Base-by-base conservation (phyloP, 345 rosid species). In the Noccaea bulbosa region DNA sequence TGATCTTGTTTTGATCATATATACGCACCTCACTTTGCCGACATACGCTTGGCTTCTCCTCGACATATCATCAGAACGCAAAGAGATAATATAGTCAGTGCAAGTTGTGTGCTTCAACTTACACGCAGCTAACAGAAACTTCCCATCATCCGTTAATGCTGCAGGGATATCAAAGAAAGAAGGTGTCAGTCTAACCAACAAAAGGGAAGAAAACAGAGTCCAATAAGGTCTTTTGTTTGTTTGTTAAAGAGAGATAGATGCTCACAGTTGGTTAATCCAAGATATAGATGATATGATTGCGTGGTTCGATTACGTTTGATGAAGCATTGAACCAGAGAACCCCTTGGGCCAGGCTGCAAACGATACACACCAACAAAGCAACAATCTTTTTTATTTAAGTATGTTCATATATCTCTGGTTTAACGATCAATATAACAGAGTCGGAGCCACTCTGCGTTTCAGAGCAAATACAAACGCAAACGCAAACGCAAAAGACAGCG, bases 51-150 rank as follows among this genome's bases (percentile, higher is more conserved):
- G 78, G 85, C 93, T 84, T 62, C 96, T 88, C 66, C 82, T 88
- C 5, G 92, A 87, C 78, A 86, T 79, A 76, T 83, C 93, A 66
- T 83, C 91, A 20, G 78, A 73, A 72, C 86, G 85, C 69, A 93
- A 59, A 65, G 94, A 88, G 67, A 93, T 81, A 32, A 88, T 84
- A 79, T 86, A 87, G 71, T 93, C 98, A 17, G 97, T 88, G 75
- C 92, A 88, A 35, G 93, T 90, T 27, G 96, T 83, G 38, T 90
- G 85, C 48, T 89, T 82, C 14, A 80, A 71, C 85, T 82, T 90
- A 79, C 80, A 80, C 48, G 97, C 98, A 79, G 88, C 86, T 9
- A 93, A 90, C 77, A 90, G 90, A 67, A 93, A 88, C 86, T 90
- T 88, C 6, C 96, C 98, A 73, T 86, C 87, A 64, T 87, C 96